Base-by-base conservation (phyloP, 1,139 yeast species). In the Taiozyma sp. region DNA sequence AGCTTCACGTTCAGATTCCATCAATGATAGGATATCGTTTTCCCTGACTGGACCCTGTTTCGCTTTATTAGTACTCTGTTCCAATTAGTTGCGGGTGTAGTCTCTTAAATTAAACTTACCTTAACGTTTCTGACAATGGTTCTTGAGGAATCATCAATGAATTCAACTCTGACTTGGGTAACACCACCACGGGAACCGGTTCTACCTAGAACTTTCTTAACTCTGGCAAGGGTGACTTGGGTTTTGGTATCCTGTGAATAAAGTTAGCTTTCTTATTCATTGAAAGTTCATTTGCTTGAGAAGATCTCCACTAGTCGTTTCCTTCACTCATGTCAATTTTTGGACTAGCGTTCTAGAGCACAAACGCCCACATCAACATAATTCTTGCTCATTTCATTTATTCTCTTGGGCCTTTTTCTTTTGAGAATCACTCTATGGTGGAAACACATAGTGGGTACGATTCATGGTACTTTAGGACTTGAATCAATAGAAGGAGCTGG, bases 101-200 rank as follows among this genome's bases (percentile, higher is more conserved):
- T n/a, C 23, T 24, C 27, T 27, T 13, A 13, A 16, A 24, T 28
- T 3, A 16, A 29, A 54, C 56, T 41, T 45, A 54, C 57, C 66
- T 85, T 92, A 79, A 92, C 98, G 85, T 92, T 92, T 87, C 98
- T 91, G 83, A 92, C 97, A 73, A 92, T 92, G 73, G 96, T 88
- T 86, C 98, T 90, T 77, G 96, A 81, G 71, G 95, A 81, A 76
- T 92, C 98, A 76, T 92, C 98, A 76, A 93, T 85, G 88, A 92
- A 92, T 80, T 92, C 98, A 72, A 92, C 98, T 81, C 98, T 92
- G 77, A 92, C 98, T 81, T 93, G 98, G 79, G 97, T 92, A 79
- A 93, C 98, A 86, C 97, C 97, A 87, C 98, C 98, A 84, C 98
- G 91, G 75, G 97, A 92, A 76, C 97, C 97, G 86, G 97, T 92